phyloP scores from a whole-genome alignment of 371 early-diverging fungal genomes.

The Choanephora cucurbitarum region DNA sequence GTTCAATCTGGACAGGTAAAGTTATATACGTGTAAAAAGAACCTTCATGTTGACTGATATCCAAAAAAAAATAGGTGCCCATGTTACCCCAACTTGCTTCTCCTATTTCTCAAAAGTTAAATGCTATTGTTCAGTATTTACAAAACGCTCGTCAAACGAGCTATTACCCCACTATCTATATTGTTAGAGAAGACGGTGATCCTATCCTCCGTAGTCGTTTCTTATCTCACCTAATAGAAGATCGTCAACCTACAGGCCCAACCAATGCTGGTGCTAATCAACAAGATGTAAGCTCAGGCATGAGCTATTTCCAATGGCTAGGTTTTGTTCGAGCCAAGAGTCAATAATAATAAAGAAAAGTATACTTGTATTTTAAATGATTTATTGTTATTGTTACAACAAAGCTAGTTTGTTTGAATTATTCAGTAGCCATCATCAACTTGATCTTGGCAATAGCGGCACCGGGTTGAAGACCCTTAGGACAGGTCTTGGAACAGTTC shows the following conservation, averaged over 20 bases:
- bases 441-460: conserved; percentile 95
- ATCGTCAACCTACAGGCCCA: conserved; percentile 42
- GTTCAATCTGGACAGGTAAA: conserved; percentile 41
- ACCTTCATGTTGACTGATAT: too few species aligned
- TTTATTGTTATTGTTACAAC: too few species aligned
- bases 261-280: conserved; percentile 46
- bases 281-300: conserved; percentile 57
- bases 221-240: conserved; percentile 71
- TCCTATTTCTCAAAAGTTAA: conserved; percentile 38
- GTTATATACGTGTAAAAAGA: not conserved
- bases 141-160: conserved; percentile 24
- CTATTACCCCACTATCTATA: conserved; percentile 43
- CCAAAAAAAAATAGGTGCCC: too few species aligned
- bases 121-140: conserved; percentile 18
- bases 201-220: conserved; percentile 61
- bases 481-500: conserved; percentile 97
- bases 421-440: conserved; percentile 88
- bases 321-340: conserved; percentile 47
- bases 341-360: conserved; percentile 18
- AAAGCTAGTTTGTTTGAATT: conserved; percentile 26
- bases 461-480: conserved; percentile 97
- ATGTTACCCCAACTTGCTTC: conserved; percentile 35
- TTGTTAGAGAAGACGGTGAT: conserved; percentile 81
- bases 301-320: conserved; percentile 80
- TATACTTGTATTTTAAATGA: too few species aligned